phyloP scores from a whole-genome alignment of 495 filamentous ascomycete species.

The Bombardia bombarda region DNA sequence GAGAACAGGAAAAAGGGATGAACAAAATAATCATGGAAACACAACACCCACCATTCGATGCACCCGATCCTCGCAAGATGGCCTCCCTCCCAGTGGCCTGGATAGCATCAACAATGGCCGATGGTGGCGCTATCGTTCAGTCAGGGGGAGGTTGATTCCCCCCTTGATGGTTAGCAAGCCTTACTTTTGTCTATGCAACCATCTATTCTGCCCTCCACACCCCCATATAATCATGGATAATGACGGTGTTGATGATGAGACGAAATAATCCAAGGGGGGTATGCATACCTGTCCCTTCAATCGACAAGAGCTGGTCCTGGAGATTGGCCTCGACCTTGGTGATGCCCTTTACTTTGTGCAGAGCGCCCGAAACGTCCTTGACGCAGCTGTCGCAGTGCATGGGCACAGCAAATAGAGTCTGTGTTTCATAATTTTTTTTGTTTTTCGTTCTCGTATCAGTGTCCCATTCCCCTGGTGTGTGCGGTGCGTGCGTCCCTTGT shows the following conservation, averaged over 20 bases:
- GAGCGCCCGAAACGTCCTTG: slow-evolving; percentile 67
- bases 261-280: not conserved
- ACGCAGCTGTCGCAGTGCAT: slow-evolving; percentile 85
- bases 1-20: no score
- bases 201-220: no score
- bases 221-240: no score
- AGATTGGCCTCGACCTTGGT: slow-evolving; percentile 58
- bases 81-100: slow-evolving; percentile 87
- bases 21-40: no score
- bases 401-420: slow-evolving; percentile 93
- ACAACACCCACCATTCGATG: slow-evolving; percentile 64
- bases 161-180: no score
- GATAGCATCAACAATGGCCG: slow-evolving; percentile 79
- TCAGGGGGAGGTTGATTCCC: no score
- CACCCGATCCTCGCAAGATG: slow-evolving; percentile 83
- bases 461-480: no score
- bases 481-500: no score
- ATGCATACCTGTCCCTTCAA: slow-evolving; percentile 57
- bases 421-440: slow-evolving; percentile 15
- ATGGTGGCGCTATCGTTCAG: slow-evolving; percentile 63
- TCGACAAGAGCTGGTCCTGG: slow-evolving; percentile 55
- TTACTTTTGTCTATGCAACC: no score
- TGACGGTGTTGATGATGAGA: no score
- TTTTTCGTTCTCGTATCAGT: no score
- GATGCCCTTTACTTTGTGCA: slow-evolving; percentile 67